A percentile compares a stretch with the other conserved stretches of the same genome.
These are phyloP conservation scores for Ganoderma sinense DNA, from an alignment of 1,284 basidiomycete genomes.

Conservation along the genomic window DNA sequence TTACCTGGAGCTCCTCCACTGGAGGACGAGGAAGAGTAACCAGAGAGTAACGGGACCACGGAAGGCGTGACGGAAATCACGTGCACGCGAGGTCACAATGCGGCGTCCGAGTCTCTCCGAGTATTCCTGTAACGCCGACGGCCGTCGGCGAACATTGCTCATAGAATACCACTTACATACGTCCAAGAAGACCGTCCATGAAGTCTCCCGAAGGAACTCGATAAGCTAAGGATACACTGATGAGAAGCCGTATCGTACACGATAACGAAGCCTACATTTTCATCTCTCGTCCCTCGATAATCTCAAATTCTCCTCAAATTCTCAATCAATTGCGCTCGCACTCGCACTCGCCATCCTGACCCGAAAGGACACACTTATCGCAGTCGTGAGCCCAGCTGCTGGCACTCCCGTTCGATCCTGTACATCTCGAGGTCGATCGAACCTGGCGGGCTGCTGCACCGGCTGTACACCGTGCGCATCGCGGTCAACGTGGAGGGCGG, in stretches of 20 bases:
- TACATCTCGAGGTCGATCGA: constrained; percentile 39
- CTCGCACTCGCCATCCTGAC: not conserved
- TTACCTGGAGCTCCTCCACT: too few relatives aligned
- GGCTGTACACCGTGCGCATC: not conserved
- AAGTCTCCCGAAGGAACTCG: not conserved
- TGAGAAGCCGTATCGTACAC: constrained; percentile 1
- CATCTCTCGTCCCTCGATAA: not conserved
- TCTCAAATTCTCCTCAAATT: not conserved
- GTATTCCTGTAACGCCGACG: too few relatives aligned
- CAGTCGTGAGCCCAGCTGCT: constrained; percentile 40
- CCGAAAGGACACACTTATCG: constrained; percentile 14
- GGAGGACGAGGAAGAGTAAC: too few relatives aligned
- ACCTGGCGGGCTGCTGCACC: not conserved
- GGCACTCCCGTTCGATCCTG: constrained; percentile 39
- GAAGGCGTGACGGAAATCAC: too few relatives aligned
- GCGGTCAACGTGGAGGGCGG: constrained; percentile 13
- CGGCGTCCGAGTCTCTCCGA: not conserved
- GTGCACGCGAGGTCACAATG: too few relatives aligned
- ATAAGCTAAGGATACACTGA: constrained; percentile 30
- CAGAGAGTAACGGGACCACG: too few relatives aligned
- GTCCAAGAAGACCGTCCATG: not conserved
- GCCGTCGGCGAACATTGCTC: not conserved
- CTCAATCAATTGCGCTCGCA: too few relatives aligned
- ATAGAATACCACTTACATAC: too few relatives aligned
- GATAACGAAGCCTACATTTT: not conserved